Conservation (phyloP, 2,329 filamentous ascomycete genomes). For the Alternaria triticina region DNA sequence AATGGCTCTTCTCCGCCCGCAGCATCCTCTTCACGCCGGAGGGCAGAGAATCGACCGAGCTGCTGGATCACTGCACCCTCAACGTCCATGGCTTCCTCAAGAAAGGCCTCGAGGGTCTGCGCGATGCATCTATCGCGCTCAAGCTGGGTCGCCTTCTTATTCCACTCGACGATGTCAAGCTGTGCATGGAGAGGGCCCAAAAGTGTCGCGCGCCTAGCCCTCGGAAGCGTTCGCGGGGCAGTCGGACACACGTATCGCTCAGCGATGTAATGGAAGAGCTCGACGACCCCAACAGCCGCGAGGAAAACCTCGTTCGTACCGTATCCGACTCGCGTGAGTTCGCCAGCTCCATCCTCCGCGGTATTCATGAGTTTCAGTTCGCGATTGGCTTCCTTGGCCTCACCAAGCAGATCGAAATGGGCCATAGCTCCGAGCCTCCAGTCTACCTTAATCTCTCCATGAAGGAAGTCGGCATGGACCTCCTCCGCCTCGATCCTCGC, state of each 20-base stretch:
- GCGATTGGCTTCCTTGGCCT: conserved; percentile 89
- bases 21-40: conserved; percentile 90
- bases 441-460: conserved; percentile 87
- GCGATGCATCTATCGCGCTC: conserved; percentile 86
- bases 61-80: conserved; percentile 84
- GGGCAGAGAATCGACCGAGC: conserved; percentile 81
- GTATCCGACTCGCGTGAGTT: conserved; percentile 95
- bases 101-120: conserved; percentile 81
- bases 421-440: conserved; percentile 71
- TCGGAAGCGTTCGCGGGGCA: conserved; percentile 27
- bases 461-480: conserved; percentile 93
- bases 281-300: conserved; percentile 69
- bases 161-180: conserved; percentile 83
- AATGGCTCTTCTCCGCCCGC: conserved; percentile 88
- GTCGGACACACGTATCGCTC: conserved; percentile 66
- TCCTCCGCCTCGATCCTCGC: conserved; percentile 88
- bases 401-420: conserved; percentile 76
- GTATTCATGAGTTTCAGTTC: conserved; percentile 96
- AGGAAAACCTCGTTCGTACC: conserved; percentile 75
- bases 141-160: conserved; percentile 91
- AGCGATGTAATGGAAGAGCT: conserved; percentile 77
- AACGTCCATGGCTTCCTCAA: conserved; percentile 93
- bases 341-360: conserved; percentile 83
- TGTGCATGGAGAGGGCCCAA: conserved; percentile 65
- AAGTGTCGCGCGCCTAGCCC: conserved; percentile 44